These are phyloP conservation scores for Alternaria viburni DNA, from an alignment of 2,329 filamentous ascomycete genomes.

Conservation along the genomic window DNA sequence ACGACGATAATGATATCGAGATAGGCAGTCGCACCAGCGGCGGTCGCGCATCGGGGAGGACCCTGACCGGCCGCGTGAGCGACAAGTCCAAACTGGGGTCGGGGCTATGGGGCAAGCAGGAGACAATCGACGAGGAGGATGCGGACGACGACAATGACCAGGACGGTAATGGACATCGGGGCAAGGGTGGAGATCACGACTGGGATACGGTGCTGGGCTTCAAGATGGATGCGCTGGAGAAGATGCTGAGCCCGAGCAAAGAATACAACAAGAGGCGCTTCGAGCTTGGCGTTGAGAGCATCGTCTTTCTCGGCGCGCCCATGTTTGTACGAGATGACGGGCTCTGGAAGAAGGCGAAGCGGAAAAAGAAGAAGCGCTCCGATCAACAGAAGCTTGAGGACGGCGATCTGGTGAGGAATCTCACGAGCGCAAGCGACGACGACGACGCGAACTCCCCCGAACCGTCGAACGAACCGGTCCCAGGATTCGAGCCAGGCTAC, in stretches of 20 bases:
- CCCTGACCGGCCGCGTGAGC: slow-evolving; percentile 35
- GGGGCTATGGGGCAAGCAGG: slow-evolving; percentile 41
- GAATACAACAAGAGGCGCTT: slow-evolving; percentile 50
- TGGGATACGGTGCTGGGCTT: slow-evolving; percentile 50
- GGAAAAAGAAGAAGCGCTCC: slow-evolving; percentile 38
- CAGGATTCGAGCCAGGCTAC: slow-evolving; percentile 49
- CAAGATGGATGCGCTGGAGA: slow-evolving; percentile 49
- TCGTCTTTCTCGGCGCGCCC: slow-evolving; percentile 50
- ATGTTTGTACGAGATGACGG: slow-evolving; percentile 52
- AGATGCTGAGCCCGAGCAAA: slow-evolving; percentile 46
- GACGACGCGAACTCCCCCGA: slow-evolving; percentile 18
- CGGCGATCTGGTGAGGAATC: slow-evolving; percentile 24
- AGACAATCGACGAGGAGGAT: slow-evolving; percentile 47
- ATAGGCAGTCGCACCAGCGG: slow-evolving; percentile 44
- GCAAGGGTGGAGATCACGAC: slow-evolving; percentile 41
- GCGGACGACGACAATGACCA: slow-evolving; percentile 25
- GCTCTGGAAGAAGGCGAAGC: slow-evolving; percentile 47
- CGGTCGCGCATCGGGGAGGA: slow-evolving; percentile 39
- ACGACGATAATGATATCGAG: slow-evolving; percentile 44
- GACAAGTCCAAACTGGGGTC: slow-evolving; percentile 34
- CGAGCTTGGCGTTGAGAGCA: slow-evolving; percentile 49
- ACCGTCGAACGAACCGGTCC: slow-evolving; percentile 15
- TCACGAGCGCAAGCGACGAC: slow-evolving; percentile 19
- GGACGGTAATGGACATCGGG: slow-evolving; percentile 7
- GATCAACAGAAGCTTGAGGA: slow-evolving; percentile 30